Base-by-base conservation (phyloP, 495 filamentous ascomycete species). In the Cudoniella acicularis region DNA sequence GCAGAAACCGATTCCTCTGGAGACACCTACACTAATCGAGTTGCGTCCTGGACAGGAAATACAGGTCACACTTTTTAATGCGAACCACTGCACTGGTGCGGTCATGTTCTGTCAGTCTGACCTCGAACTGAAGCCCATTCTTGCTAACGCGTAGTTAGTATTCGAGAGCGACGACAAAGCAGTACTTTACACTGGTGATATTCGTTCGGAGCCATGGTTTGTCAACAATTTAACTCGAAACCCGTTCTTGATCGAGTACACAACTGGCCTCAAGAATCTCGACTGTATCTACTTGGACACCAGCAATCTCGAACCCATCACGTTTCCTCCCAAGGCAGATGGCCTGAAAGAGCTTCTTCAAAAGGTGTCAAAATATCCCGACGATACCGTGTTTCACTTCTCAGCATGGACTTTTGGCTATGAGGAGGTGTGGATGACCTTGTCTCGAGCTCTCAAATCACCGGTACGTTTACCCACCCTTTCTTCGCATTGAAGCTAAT, bases 381-480 rank as follows among this genome's bases (percentile, higher is more conserved):
- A 74, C 10, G 82, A 92, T 21, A 95, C 90, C 0, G 72, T 85
- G 3, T 96, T 97, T 64, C 88, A 96, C 70, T 82, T 98, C 49
- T 79, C 90, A 49, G 82, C 92, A 1, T 97, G 92, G 93, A 98
- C 93, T 1, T 95, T 94, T 69, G 93, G 93, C 51, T 90, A 91
- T 50, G 91, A 96, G 69, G 89, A 96, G 55, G 91, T 96, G 0
- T 97, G 92, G 92, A 76, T 90, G 55, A 88, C 91, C 2, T 73
- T 98, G 11, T 85, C 90, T 1, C 81, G 84, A 11, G 80, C 82
- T 10, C 73, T 97, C 1, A 70, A 81, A 21, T 84, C 84, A 1
- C 83, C 81, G 72, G 89, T 88, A 73, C 18, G 59, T 51, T 24
- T 3, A 23, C 52, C 23, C 36, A 40, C 21, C 20, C 1, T 47